These are phyloP conservation scores for Penicillium sp. DNA, from an alignment of 2,329 filamentous ascomycete genomes.

Conservation along the genomic window DNA sequence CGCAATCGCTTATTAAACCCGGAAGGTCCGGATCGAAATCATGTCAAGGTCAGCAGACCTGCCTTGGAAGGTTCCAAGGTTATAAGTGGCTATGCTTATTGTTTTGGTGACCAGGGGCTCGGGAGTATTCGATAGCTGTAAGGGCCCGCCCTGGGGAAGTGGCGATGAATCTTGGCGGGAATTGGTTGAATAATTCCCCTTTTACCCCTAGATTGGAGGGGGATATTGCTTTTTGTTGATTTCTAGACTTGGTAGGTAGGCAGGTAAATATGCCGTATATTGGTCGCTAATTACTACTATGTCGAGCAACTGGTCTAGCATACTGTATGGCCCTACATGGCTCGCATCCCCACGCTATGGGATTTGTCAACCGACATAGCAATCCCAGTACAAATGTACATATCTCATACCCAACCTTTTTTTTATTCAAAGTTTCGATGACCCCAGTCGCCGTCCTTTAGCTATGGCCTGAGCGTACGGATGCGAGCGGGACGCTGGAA, in stretches of 20 bases:
- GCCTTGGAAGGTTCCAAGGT: background rate
- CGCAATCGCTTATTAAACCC: background rate
- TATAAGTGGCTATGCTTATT: background rate
- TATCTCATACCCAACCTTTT: background rate
- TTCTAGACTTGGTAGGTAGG: background rate
- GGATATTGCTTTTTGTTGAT: background rate
- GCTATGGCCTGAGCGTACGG: slow-evolving; percentile 41
- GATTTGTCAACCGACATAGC: background rate
- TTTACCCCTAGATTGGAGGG: background rate
- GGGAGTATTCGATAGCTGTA: background rate
- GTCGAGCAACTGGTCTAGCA: background rate
- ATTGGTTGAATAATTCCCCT: background rate
- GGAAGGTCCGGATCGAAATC: background rate
- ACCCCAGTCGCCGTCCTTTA: slow-evolving; percentile 22
- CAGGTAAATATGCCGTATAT: background rate
- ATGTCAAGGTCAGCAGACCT: slow-evolving; percentile 6
- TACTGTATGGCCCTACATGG: background rate
- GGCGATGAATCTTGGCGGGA: slow-evolving; percentile 1
- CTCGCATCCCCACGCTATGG: background rate
- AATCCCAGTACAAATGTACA: background rate
- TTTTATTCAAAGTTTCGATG: slow-evolving; percentile 25
- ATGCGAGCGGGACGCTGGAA: slow-evolving; percentile 41
- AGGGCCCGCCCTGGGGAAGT: background rate
- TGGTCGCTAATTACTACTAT: background rate
- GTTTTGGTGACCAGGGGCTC: background rate